Evolutionary conservation across 2,329 filamentous ascomycete genomes (phyloP), one percentile per base, ranked within the genome.

Genomic region (Didymosphaeria variabile): DNA sequence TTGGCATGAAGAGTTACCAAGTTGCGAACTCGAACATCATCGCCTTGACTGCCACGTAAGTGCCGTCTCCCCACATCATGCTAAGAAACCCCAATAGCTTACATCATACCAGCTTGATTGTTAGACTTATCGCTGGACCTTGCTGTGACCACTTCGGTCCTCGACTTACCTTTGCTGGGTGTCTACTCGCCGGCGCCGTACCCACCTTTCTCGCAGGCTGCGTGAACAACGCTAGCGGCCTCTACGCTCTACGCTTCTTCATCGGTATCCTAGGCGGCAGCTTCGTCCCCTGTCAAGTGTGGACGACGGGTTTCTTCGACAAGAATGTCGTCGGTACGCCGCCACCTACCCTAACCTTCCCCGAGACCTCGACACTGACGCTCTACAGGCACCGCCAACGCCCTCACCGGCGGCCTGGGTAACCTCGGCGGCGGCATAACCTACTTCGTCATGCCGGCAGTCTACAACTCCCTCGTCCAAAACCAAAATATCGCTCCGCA

Each of bases 291-390:
- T 96, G 92, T 75, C 92, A 95, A 75, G 93, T 96, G 6, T 97
- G 92, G 92, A 91, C 90, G 7, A 97, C 92, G 0, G 91, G 90
- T 0, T 97, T 96, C 82, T 97, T 93, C 74, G 93, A 97, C 80
- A 95, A 94, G 83, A 94, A 93, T 72, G 85, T 97, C n/a, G 91
- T 97, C n/a, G 93, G 93, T 46, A 45, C n/a, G 52, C 44, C 17
- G 13, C 2, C 21, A 15, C 26, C 23, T 21, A 17, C 5, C 26
- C 23, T 7, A 7, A 6, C 21, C 52, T 15, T 40, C 5, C 36
- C 5, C 12, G 34, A 32, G 23, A n/a, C 23, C 23, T 19, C 5
- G 9, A 38, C 10, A 44, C 52, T 55, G 9, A 55, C 52, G 5
- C 15, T 44, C 10, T 2, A 23, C n/a, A 55, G 52, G 52, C 2